A percentile compares a stretch with the other conserved stretches of the same genome.
Conservation (phyloP, 75 land plant species). For the Selaginella moellendorffii region DNA sequence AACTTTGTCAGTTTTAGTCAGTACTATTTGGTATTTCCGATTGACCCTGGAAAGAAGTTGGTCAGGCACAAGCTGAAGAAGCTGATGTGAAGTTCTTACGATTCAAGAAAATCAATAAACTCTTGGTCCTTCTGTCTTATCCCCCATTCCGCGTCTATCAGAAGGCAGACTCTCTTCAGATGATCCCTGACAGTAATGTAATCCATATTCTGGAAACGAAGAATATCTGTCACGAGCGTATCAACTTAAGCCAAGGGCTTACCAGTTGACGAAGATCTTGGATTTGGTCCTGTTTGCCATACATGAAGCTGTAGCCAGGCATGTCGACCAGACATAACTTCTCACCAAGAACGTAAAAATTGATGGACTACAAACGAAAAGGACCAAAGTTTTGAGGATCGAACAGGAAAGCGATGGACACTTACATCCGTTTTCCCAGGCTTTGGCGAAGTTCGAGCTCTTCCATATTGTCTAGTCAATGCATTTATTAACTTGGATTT, state of each 20-base stretch:
- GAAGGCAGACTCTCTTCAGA: constrained; percentile 63
- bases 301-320: constrained; percentile 99
- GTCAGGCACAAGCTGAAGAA: not conserved
- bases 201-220: constrained; percentile 96
- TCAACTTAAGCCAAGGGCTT: not conserved
- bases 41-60: constrained; percentile 38
- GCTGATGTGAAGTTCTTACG: not conserved
- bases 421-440: constrained; percentile 92
- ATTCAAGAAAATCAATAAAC: constrained; percentile 67
- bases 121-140: constrained; percentile 90
- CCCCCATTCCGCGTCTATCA: constrained; percentile 93
- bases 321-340: constrained; percentile 78
- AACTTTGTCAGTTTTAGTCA: constrained; percentile 81
- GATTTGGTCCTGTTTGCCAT: constrained; percentile 65
- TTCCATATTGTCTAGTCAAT: constrained; percentile 96
- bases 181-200: constrained; percentile 65
- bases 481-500: constrained; percentile 94
- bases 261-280: not conserved
- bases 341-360: constrained; percentile 71
- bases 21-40: constrained; percentile 67
- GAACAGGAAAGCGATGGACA: too few relatives aligned
- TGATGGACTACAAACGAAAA: constrained; percentile 51
- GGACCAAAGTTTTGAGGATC: too few relatives aligned
- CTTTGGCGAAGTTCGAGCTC: constrained; percentile 88
- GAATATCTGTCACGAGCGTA: not conserved